phyloP scores from a whole-genome alignment of 148 eudicot genomes.

The Persicaria maculosa region DNA sequence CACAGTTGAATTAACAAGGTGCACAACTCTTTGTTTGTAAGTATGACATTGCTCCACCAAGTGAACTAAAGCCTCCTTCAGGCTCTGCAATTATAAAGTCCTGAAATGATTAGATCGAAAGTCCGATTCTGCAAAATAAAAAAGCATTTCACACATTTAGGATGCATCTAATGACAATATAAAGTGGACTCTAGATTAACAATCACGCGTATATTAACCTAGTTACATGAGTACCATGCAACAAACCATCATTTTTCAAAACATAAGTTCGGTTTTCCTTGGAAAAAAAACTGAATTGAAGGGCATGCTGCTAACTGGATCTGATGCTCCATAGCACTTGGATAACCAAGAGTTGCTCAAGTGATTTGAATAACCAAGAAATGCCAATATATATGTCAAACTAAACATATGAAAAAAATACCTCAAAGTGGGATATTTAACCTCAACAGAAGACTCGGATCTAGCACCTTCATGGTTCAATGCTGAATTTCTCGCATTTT shows the following conservation, averaged over 20 bases:
- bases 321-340: background rate
- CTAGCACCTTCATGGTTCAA: conserved; percentile 30
- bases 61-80: conserved; percentile 82
- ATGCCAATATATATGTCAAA: background rate
- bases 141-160: background rate
- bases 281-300: background rate
- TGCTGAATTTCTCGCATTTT: conserved; percentile 50
- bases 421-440: conserved; percentile 88
- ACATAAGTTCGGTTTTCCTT: background rate
- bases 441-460: conserved; percentile 62
- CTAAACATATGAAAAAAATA: conserved; percentile 17
- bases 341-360: background rate
- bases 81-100: conserved; percentile 40
- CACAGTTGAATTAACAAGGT: conserved; percentile 11
- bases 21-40: conserved; percentile 90
- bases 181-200: background rate
- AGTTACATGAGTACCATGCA: background rate
- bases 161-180: background rate
- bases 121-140: background rate
- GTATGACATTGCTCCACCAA: conserved; percentile 92
- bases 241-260: background rate
- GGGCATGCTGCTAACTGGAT: background rate
- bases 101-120: background rate
- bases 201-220: background rate
- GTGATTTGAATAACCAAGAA: background rate